phyloP scores from a whole-genome alignment of 257 asterid species.

The Capsicum pubescens region DNA sequence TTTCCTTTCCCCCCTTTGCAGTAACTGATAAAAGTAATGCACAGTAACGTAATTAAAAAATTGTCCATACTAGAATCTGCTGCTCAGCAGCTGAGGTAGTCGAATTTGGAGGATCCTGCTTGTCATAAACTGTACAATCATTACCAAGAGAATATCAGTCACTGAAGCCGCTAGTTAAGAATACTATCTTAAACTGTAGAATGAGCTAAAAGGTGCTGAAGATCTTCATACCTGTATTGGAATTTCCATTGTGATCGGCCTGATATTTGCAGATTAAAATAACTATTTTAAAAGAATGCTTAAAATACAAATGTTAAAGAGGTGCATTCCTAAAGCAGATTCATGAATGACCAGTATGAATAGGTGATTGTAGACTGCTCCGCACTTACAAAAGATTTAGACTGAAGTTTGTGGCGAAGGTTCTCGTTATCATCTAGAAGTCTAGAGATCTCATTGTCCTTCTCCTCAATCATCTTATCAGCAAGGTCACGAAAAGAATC shows the following conservation, averaged over 20 bases:
- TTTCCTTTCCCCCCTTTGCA: not conserved
- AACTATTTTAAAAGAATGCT: not conserved
- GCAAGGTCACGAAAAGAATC: conserved; percentile 88
- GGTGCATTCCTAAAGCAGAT: conserved; percentile 19
- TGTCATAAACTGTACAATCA: conserved; percentile 63
- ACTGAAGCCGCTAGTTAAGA: conserved; percentile 4
- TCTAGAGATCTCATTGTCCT: conserved; percentile 83
- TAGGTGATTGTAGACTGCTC: conserved; percentile 4
- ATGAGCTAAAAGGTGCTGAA: conserved; percentile 12
- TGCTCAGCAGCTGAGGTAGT: conserved; percentile 86
- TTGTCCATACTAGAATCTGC: conserved; percentile 80
- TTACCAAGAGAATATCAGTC: conserved; percentile 33
- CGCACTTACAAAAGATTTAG: conserved; percentile 65
- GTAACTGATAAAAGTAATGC: conserved; percentile 8
- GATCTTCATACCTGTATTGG: conserved; percentile 59
- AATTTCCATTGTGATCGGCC: conserved; percentile 58
- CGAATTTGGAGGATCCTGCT: conserved; percentile 61
- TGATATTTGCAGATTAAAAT: conserved; percentile 41
- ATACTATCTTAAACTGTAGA: not conserved
- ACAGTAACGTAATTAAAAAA: conserved; percentile 30
- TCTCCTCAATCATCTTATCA: conserved; percentile 96
- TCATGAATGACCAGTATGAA: conserved; percentile 25
- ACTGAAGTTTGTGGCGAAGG: conserved; percentile 68
- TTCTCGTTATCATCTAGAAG: conserved; percentile 79
- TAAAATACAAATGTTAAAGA: not conserved